Conservation (phyloP, 495 filamentous ascomycete genomes). For the Copromyces sp. region DNA sequence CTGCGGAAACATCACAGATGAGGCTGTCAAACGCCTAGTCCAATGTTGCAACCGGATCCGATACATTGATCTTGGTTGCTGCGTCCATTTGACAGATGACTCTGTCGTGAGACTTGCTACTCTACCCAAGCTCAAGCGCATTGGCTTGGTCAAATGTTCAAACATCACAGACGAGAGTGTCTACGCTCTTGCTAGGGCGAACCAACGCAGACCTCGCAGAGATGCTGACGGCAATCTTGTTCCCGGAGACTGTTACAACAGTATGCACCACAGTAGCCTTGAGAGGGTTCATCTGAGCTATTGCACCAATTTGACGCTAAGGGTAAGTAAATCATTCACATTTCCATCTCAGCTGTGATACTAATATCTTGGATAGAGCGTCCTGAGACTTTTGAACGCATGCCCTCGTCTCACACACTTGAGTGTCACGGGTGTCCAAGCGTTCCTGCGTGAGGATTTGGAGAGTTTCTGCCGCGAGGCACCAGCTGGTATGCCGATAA, state of each 20-base stretch:
- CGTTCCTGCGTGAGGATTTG: slow-evolving; percentile 67
- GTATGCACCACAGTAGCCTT: slow-evolving; percentile 45
- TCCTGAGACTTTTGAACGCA: slow-evolving; percentile 76
- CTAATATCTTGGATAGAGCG: slow-evolving; percentile 53
- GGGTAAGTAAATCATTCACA: slow-evolving; percentile 42
- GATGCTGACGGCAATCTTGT: slow-evolving; percentile 33
- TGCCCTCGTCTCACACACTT: slow-evolving; percentile 91
- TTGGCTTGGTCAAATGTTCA: slow-evolving; percentile 90
- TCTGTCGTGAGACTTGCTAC: slow-evolving; percentile 78
- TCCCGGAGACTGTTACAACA: slow-evolving; percentile 29
- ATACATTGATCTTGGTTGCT: slow-evolving; percentile 97
- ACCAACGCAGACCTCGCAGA: slow-evolving; percentile 38
- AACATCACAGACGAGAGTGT: slow-evolving; percentile 86
- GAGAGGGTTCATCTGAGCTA: slow-evolving; percentile 97
- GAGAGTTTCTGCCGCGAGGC: slow-evolving; percentile 77
- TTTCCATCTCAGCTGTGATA: slow-evolving; percentile 1
- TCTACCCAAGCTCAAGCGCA: slow-evolving; percentile 84
- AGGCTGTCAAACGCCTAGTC: slow-evolving; percentile 72
- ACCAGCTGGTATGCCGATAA: slow-evolving; percentile 47
- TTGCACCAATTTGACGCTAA: slow-evolving; percentile 69
- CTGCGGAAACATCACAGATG: slow-evolving; percentile 82
- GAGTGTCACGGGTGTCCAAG: slow-evolving; percentile 88
- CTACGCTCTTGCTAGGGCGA: slow-evolving; percentile 60
- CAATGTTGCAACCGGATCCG: slow-evolving; percentile 83
- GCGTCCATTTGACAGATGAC: slow-evolving; percentile 73